Base-by-base conservation (phyloP, 2,329 filamentous ascomycete genomes). In the Paecilomyces sp. region DNA sequence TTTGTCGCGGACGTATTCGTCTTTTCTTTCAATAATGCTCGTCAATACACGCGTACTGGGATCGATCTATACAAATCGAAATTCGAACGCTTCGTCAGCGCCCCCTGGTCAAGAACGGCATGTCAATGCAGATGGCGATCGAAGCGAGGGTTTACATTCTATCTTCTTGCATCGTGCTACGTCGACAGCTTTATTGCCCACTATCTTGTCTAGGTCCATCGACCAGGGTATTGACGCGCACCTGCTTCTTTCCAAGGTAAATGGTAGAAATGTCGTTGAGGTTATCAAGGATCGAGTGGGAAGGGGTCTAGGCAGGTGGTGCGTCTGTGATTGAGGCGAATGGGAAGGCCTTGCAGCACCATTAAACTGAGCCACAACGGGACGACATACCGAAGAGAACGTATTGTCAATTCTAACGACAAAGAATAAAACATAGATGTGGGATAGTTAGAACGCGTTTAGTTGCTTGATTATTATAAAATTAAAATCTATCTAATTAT, bases 191-290 rank as follows among this genome's bases (percentile, higher is more conserved):
- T 33, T 71, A 57, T 62, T 73, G 30, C 66, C 68, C 6, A 74
- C 66, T 36, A 61, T 75, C 7, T 61, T 76, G 22, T 70, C 72
- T 64, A 69, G 68, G 54, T 71, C 71, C 1, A 36, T 77, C 15
- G 74, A 77, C 57, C 72, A 75, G 57, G 74, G 74, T 0, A 70
- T 75, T 50, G 75, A 78, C 66, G 67, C 65, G 1, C 75, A 78
- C 66, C 57, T 78, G 1, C 61, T 77, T 15, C 56, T 75, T 25
- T 75, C 75, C 18, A 64, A 62, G 51, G 63, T 67, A 18, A 65
- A 66, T 54, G 58, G 55, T 11, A 61, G 62, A 6, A 60, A 62
- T 34, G 65, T 76, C 15, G 65, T 75, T 1, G 75, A 77, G 62
- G 68, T 77, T 5, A 68, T 75, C 41, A 78, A 78, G 63, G 74